phyloP scores from a whole-genome alignment of 768 basidiomycete genomes.

The Boletus reticuloceps region DNA sequence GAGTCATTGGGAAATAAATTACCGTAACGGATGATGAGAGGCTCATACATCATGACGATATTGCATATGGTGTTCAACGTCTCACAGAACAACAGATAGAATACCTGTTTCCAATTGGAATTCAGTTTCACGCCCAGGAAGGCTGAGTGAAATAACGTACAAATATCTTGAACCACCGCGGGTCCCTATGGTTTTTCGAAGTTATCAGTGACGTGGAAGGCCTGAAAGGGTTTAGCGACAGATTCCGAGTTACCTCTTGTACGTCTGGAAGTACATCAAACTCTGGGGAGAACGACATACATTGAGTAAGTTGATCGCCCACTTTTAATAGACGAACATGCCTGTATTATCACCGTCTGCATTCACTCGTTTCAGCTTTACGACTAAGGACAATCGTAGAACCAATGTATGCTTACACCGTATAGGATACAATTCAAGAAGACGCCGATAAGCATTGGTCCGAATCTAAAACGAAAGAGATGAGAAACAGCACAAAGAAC shows the following conservation, averaged over 20 bases:
- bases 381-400: neutral
- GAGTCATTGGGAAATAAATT: neutral
- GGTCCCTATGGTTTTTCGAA: constrained; percentile 36
- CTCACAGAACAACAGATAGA: constrained; percentile 44
- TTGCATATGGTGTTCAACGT: constrained; percentile 47
- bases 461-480: constrained; percentile 37
- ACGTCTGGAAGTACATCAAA: constrained; percentile 45
- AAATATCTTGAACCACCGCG: constrained; percentile 42
- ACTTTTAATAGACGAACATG: neutral
- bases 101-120: constrained; percentile 30
- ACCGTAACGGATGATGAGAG: constrained; percentile 48
- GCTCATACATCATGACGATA: constrained; percentile 45
- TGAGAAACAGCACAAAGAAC: constrained; percentile 24
- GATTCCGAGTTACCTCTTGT: constrained; percentile 30
- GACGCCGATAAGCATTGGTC: constrained; percentile 17
- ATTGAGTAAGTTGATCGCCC: neutral
- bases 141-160: constrained; percentile 28
- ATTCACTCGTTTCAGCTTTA: neutral
- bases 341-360: constrained; percentile 12
- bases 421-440: constrained; percentile 14
- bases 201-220: too few relatives aligned
- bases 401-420: constrained; percentile 3
- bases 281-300: constrained; percentile 27
- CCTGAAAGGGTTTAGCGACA: too few relatives aligned
- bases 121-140: neutral